Conservation (phyloP, 2,329 filamentous ascomycete species). For the Stenocarpella maydis region DNA sequence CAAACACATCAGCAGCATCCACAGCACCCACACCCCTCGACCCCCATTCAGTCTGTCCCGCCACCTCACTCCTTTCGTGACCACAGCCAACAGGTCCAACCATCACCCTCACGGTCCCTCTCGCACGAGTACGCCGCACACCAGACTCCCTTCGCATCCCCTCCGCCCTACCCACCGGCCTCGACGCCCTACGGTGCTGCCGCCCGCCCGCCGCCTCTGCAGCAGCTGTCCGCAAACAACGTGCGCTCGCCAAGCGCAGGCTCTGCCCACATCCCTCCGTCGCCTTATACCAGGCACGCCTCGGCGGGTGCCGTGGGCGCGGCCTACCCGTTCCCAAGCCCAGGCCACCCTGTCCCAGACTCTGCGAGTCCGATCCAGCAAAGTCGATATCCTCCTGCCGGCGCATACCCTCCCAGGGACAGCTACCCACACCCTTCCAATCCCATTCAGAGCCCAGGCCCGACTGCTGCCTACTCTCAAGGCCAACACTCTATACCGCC, state of each 20-base stretch:
- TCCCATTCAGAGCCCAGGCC: slow-evolving; percentile 41
- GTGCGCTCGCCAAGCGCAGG: slow-evolving; percentile 60
- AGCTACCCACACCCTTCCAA: slow-evolving; percentile 52
- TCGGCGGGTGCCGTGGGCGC: slow-evolving; percentile 55
- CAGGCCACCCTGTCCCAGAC: slow-evolving; percentile 48
- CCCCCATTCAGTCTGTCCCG: slow-evolving; percentile 51
- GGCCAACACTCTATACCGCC: slow-evolving; percentile 47
- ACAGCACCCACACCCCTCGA: slow-evolving; percentile 45
- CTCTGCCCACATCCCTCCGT: slow-evolving; percentile 51
- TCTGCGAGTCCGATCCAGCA: slow-evolving; percentile 60
- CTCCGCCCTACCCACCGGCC: slow-evolving; percentile 39
- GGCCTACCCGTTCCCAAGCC: slow-evolving; percentile 60
- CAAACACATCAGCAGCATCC: slow-evolving; percentile 40
- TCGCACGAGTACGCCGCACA: slow-evolving; percentile 55
- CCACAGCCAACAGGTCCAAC: slow-evolving; percentile 56
- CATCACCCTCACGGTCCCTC: slow-evolving; percentile 56
- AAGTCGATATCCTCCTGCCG: slow-evolving; percentile 58
- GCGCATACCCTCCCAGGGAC: slow-evolving; percentile 54
- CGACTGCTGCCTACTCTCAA: slow-evolving; percentile 37
- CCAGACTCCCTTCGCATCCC: slow-evolving; percentile 41
- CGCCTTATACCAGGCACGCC: slow-evolving; percentile 62
- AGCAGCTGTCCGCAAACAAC: slow-evolving; percentile 53
- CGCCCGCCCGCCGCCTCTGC: slow-evolving; percentile 53
- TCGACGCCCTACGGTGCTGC: slow-evolving; percentile 47
- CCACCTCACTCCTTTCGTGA: slow-evolving; percentile 59